phyloP scores from a whole-genome alignment of 1,284 basidiomycete genomes.

The Fomes fomentarius region DNA sequence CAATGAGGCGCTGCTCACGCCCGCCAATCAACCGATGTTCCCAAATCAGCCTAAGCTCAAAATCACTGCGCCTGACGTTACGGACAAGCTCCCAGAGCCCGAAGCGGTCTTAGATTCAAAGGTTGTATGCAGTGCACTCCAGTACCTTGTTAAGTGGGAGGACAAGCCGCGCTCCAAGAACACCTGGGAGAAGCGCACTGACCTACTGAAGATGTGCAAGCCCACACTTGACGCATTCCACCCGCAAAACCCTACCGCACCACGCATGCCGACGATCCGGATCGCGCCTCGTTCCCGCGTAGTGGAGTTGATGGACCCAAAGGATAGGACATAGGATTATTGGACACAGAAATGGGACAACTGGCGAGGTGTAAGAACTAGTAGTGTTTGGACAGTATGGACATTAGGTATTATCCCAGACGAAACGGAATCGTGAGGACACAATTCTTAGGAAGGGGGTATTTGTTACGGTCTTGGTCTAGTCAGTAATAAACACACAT shows the following conservation, averaged over 20 bases:
- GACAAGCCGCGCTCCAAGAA: conserved; percentile 8
- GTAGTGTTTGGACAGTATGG: too few species aligned
- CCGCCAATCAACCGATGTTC: conserved; percentile 2
- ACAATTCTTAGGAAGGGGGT: conserved; percentile 11
- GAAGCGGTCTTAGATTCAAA: conserved; percentile 10
- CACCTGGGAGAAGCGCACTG: conserved; percentile 11
- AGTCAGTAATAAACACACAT: too few species aligned
- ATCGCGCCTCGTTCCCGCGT: not conserved
- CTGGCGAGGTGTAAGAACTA: not conserved
- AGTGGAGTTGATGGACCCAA: not conserved
- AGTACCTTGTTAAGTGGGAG: conserved; percentile 21
- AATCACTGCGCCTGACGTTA: not conserved
- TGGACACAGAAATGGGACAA: not conserved
- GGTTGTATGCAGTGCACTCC: not conserved
- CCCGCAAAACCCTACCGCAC: not conserved
- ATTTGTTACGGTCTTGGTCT: not conserved
- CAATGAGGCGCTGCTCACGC: conserved; percentile 34
- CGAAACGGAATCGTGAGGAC: conserved; percentile 9
- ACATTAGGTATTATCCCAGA: too few species aligned
- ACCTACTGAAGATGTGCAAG: not conserved
- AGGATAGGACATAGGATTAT: not conserved
- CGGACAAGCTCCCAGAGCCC: not conserved
- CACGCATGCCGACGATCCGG: not conserved
- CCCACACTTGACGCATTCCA: conserved; percentile 6
- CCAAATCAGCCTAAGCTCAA: not conserved